A percentile compares a stretch with the other conserved stretches of the same genome.
phyloP scores from a whole-genome alignment of 768 basidiomycete species.

The Suillus tomentosus region DNA sequence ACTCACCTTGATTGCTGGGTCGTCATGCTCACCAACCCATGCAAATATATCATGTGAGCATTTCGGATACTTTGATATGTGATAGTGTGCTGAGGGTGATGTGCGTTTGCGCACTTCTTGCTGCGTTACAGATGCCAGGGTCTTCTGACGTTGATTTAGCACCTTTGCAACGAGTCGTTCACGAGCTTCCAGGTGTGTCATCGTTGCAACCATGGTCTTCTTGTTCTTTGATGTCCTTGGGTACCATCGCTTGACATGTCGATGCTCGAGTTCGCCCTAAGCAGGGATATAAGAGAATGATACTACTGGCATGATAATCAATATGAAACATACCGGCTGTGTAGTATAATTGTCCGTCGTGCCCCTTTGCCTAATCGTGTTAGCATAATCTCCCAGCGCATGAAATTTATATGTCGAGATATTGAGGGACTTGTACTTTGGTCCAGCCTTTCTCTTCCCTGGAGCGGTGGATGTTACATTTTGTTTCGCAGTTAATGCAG shows the following conservation, averaged over 20 bases:
- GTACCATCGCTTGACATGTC: conserved; percentile 39
- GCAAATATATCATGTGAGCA: background rate
- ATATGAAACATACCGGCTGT: conserved; percentile 23
- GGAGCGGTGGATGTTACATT: background rate
- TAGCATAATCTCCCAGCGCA: conserved; percentile 16
- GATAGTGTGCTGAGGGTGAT: conserved; percentile 1
- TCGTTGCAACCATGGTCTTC: too few relatives aligned
- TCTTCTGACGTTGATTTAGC: too few relatives aligned
- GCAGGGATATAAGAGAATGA: background rate
- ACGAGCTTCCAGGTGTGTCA: too few relatives aligned
- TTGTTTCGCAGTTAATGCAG: conserved; percentile 5
- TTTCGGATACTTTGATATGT: background rate
- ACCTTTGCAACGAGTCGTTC: too few relatives aligned
- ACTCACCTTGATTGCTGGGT: conserved; percentile 18
- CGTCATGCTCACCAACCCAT: background rate
- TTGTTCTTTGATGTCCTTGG: too few relatives aligned
- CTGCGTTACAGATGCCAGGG: background rate
- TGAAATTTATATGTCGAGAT: conserved; percentile 18
- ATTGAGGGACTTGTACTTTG: conserved; percentile 14
- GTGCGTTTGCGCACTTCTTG: background rate
- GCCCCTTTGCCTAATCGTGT: conserved; percentile 24
- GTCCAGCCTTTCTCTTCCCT: background rate
- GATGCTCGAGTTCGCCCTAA: conserved; percentile 43
- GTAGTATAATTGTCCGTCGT: conserved; percentile 40
- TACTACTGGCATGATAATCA: background rate